Evolutionary conservation across 2,329 filamentous ascomycete genomes (phyloP), one percentile per base, ranked within the genome.

Genomic region (Alternaria brassicicola): DNA sequence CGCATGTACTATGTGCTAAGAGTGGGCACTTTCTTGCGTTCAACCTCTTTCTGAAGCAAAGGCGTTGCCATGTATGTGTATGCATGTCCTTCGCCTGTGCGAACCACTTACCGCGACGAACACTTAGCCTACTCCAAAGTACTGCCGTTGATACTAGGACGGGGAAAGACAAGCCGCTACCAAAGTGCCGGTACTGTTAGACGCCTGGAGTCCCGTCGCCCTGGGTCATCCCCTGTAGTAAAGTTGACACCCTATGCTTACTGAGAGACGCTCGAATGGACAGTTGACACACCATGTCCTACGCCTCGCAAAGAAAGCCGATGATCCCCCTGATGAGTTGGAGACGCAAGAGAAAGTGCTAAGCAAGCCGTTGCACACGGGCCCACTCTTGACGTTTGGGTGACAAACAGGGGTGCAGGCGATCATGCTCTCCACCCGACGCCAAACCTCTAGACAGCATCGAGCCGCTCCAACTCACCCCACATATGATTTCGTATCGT

Each of bases 401-500:
- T 17, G 31, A 50, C 21, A 42, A 51, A 42, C 55, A 55, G 55
- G 55, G 55, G 51, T 52, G 19, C 36, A 50, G 46, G 26, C 55
- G 36, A 55, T 36, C 26, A 42, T 45, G 43, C 43, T 47, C 39
- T 47, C 30, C 31, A 31, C 43, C 43, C 43, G 43, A 47, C 28
- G 30, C 43, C 43, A 47, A 39, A 33, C 30, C 2, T 47, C 28
- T 23, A 21, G 43, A 47, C 43, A 33, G 43, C 30, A 47, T 41
- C 35, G 25, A 43, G 31, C 36, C 38, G 39, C 7, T 45, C n/a
- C 25, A 19, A 41, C 31, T 31, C 43, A 58, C 55, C 55, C 51
- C 55, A 58, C 55, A 55, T 46, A 47, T 50, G 55, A 55, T 42
- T 45, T 45, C 45, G 50, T 55, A 33, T 19, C 30, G 28, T 33